Conservation (phyloP, 2,329 filamentous ascomycete genomes). For the Hypoxylon sp. region DNA sequence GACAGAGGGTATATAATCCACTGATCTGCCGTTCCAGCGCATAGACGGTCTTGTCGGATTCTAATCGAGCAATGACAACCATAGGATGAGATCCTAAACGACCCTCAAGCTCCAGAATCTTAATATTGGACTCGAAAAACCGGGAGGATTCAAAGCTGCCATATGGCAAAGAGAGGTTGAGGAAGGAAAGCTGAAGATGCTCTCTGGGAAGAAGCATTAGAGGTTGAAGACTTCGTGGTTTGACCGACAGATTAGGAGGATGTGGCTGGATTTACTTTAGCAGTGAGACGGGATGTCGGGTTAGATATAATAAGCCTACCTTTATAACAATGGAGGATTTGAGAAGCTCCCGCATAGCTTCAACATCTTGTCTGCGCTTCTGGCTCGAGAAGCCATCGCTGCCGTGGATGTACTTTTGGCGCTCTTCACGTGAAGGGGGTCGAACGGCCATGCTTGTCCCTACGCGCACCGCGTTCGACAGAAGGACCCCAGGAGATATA, state of each 20-base stretch:
- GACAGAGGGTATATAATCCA: constrained; percentile 77
- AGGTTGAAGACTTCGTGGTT: constrained; percentile 70
- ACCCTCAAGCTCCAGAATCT: constrained; percentile 74
- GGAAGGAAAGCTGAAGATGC: constrained; percentile 70
- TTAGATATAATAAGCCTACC: constrained; percentile 55
- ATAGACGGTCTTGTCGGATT: constrained; percentile 68
- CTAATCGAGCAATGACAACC: constrained; percentile 73
- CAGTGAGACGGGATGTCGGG: constrained; percentile 28
- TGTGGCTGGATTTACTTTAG: constrained; percentile 63
- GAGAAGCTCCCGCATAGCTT: constrained; percentile 67
- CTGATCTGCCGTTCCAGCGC: constrained; percentile 75
- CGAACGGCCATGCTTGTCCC: constrained; percentile 58
- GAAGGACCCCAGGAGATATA: constrained; percentile 55
- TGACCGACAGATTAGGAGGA: constrained; percentile 66
- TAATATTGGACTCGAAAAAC: constrained; percentile 73
- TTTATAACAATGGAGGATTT: constrained; percentile 67
- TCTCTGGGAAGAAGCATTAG: constrained; percentile 75
- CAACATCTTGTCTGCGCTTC: constrained; percentile 58
- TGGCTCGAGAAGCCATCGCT: constrained; percentile 46
- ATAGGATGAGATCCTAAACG: constrained; percentile 69
- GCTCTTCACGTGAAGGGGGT: constrained; percentile 58
- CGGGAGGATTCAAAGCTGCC: constrained; percentile 67
- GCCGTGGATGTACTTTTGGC: constrained; percentile 56
- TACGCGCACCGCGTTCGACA: constrained; percentile 66
- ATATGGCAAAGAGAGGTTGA: constrained; percentile 69